Base-by-base conservation (phyloP, 257 asterid species). In the Catharanthus roseus region DNA sequence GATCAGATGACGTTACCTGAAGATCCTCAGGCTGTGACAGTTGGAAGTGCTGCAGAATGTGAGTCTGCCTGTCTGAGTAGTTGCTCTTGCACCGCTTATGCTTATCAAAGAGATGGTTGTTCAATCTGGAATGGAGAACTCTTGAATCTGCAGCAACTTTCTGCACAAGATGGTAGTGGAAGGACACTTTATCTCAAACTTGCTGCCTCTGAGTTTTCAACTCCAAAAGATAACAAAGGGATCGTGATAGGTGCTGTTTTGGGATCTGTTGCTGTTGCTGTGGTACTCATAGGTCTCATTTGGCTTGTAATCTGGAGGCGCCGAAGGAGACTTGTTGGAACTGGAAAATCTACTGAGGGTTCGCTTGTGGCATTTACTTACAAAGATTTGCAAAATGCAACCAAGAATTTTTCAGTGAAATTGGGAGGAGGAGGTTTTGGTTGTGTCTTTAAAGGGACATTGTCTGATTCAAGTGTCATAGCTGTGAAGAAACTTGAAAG, bases 361-460 rank as follows among this genome's bases (percentile, higher is more conserved):
- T 81, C 88, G 4, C 62, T 82, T 67, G 70, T 78, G 68, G 81
- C 83, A 42, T 86, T 82, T 66, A 50, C 70, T 16, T 75, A 79
- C 74, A 73, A 64, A 33, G 85, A 82, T 31, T 75, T 86, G 79
- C 82, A 80, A 65, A 58, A 66, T 29, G 85, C 83, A 0, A 86
- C 88, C 47, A 86, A 75, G 63, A 83, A 83, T 19, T 86, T 86
- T 67, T 83, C 88, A 1, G 82, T 79, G 15, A 86, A 81, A 65
- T 75, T 86, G 26, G 88, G 88, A 10, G 83, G 82, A 23, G 90
- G 90, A 65, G 86, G 88, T 42, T 86, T 86, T 58, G 90, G 90
- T 49, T 81, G 77, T 56, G 86, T 86, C 65, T 86, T 79, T 71
- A 83, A 76, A 70, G 90, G 88, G 63, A 74, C 74, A 58, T 67